These are phyloP conservation scores for Reticulascus tulasneorum DNA, from an alignment of 2,329 filamentous ascomycete genomes.

Conservation along the genomic window DNA sequence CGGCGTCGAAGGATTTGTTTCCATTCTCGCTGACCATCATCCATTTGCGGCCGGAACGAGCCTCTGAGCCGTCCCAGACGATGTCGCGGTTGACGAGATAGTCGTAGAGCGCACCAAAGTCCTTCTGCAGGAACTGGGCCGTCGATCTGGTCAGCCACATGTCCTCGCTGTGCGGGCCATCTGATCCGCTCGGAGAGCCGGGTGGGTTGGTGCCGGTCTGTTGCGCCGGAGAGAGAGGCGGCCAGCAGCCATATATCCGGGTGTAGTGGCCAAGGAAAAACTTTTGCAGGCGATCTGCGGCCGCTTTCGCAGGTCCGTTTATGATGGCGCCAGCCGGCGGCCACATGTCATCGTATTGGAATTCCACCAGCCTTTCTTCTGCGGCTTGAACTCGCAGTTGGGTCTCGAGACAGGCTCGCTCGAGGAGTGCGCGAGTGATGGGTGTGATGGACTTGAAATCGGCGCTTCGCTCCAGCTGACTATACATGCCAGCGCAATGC, in stretches of 20 bases:
- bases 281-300: constrained; percentile 55
- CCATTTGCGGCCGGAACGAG: constrained; percentile 59
- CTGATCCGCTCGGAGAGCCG: not conserved
- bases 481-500: constrained; percentile 63
- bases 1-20: constrained; percentile 43
- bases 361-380: constrained; percentile 56
- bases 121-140: constrained; percentile 53
- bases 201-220: constrained; percentile 3
- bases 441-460: constrained; percentile 58
- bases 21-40: constrained; percentile 51
- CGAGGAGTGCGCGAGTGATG: constrained; percentile 59
- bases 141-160: constrained; percentile 60
- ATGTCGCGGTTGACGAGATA: constrained; percentile 66
- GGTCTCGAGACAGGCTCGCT: constrained; percentile 57
- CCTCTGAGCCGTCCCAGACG: constrained; percentile 60
- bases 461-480: constrained; percentile 42
- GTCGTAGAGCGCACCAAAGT: constrained; percentile 67
- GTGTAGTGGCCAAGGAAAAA: constrained; percentile 59
- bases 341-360: constrained; percentile 62
- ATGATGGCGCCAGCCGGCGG: constrained; percentile 28
- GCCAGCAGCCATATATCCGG: constrained; percentile 57
- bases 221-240: constrained; percentile 34
- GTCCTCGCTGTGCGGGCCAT: constrained; percentile 34
- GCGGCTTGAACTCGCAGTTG: constrained; percentile 59
- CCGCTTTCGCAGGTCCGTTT: constrained; percentile 42